phyloP scores from a whole-genome alignment of 169 alveolate genomes.

The Plasmodium chabaudi region DNA sequence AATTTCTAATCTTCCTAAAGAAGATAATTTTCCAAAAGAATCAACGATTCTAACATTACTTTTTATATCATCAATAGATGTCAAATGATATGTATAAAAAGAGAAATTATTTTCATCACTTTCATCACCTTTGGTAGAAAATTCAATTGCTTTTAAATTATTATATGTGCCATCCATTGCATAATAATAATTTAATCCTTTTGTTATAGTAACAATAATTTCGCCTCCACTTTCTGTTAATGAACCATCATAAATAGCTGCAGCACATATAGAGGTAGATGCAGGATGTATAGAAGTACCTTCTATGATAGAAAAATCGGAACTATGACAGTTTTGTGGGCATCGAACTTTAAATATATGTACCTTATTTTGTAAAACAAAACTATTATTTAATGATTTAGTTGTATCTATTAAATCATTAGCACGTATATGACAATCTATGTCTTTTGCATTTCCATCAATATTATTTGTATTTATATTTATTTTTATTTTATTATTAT shows the following conservation, averaged over 20 bases:
- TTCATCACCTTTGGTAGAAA: constrained; percentile 79
- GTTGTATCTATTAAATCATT: constrained; percentile 82
- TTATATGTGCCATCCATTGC: constrained; percentile 69
- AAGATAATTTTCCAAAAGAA: constrained; percentile 87
- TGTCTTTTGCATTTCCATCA: constrained; percentile 87
- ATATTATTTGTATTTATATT: constrained; percentile 80
- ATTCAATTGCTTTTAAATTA: constrained; percentile 76
- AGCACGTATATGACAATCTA: constrained; percentile 89
- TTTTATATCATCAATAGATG: constrained; percentile 90
- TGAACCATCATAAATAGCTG: constrained; percentile 91
- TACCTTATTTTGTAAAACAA: constrained; percentile 68
- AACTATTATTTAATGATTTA: constrained; percentile 13
- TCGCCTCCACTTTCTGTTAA: constrained; percentile 91
- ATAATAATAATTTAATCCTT: constrained; percentile 82
- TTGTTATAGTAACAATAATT: constrained; percentile 86
- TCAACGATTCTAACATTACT: constrained; percentile 91
- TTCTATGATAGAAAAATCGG: constrained; percentile 83
- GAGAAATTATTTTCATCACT: constrained; percentile 78
- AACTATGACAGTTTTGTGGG: constrained; percentile 88
- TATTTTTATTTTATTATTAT: constrained; percentile 81
- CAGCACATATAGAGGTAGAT: constrained; percentile 90
- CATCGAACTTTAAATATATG: constrained; percentile 86
- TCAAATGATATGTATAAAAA: constrained; percentile 78
- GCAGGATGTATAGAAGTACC: constrained; percentile 91
- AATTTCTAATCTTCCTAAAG: constrained; percentile 89